Evolutionary conservation across 352 stramenopile species (phyloP).

Genomic region (Phytophthora citrophthora): DNA sequence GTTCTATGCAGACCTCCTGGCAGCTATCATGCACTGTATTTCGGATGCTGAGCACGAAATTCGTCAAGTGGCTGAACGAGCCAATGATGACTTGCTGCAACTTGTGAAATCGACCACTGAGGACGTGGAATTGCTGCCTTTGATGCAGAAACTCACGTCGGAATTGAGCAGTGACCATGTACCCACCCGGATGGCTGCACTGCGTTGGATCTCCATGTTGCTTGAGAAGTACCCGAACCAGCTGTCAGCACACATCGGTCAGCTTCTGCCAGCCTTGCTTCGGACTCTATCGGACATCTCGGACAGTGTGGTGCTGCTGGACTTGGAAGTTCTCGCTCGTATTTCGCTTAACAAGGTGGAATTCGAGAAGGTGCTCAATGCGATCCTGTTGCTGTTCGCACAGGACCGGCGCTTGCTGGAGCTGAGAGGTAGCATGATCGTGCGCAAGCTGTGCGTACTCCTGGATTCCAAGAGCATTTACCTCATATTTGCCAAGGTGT

Average conservation of each 20-base stretch:
- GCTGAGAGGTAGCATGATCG: constrained; percentile 96
- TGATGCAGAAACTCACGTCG: constrained; percentile 95
- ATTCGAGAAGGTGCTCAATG: constrained; percentile 94
- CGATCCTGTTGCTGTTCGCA: constrained; percentile 95
- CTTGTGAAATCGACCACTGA: constrained; percentile 93
- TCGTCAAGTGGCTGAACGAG: constrained; percentile 95
- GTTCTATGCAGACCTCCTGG: constrained; percentile 96
- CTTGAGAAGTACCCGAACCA: constrained; percentile 96
- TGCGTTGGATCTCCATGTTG: constrained; percentile 99
- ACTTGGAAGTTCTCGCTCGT: constrained; percentile 95
- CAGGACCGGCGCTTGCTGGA: constrained; percentile 90
- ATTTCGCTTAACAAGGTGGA: constrained; percentile 94
- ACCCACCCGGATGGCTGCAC: constrained; percentile 94
- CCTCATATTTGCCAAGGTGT: constrained; percentile 96
- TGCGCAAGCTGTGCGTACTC: constrained; percentile 98
- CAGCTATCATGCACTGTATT: constrained; percentile 98
- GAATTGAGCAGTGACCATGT: constrained; percentile 97
- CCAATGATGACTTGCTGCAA: constrained; percentile 96
- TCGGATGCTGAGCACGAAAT: constrained; percentile 97
- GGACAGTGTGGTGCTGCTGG: constrained; percentile 97
- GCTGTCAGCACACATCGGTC: constrained; percentile 92
- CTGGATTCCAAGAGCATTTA: constrained; percentile 98
- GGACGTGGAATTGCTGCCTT: constrained; percentile 91
- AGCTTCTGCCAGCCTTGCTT: constrained; percentile 95
- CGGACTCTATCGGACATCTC: constrained; percentile 96